phyloP scores from a whole-genome alignment of 2,329 filamentous ascomycete species.

The Exophiala oligosperma region DNA sequence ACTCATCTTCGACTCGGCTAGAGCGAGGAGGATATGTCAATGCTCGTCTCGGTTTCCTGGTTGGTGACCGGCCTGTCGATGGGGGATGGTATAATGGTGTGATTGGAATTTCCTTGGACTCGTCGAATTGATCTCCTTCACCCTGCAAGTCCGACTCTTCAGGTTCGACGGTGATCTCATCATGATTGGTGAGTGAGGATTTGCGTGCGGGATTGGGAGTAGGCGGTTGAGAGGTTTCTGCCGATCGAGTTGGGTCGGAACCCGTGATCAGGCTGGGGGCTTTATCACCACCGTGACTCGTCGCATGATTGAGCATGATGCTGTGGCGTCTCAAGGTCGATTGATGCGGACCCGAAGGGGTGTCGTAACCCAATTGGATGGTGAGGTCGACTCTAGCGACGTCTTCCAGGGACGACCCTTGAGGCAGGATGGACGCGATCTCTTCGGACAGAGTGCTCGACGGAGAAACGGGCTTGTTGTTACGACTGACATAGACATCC shows the following conservation, averaged over 20 bases:
- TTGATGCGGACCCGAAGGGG: neutral
- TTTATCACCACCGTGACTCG: neutral
- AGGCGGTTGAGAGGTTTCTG: constrained; percentile 5
- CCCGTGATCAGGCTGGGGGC: constrained; percentile 12
- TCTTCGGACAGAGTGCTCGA: neutral
- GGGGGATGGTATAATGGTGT: neutral
- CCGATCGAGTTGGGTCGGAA: constrained; percentile 10
- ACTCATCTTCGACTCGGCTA: neutral
- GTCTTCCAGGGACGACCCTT: neutral
- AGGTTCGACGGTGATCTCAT: neutral
- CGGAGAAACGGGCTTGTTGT: neutral
- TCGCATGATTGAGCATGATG: neutral
- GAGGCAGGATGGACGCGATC: neutral
- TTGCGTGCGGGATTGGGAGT: constrained; percentile 5
- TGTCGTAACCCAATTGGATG: neutral
- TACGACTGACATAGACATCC: constrained; percentile 15
- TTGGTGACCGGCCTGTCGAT: neutral
- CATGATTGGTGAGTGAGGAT: neutral
- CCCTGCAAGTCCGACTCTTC: constrained; percentile 7
- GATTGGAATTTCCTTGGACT: neutral
- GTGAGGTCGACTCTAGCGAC: neutral
- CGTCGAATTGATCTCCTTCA: constrained; percentile 7
- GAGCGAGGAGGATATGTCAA: constrained; percentile 1
- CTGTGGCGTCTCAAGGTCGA: neutral
- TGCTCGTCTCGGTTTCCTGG: constrained; percentile 2